phyloP scores from a whole-genome alignment of 345 rosid species.

The Odontarrhena argentea region DNA sequence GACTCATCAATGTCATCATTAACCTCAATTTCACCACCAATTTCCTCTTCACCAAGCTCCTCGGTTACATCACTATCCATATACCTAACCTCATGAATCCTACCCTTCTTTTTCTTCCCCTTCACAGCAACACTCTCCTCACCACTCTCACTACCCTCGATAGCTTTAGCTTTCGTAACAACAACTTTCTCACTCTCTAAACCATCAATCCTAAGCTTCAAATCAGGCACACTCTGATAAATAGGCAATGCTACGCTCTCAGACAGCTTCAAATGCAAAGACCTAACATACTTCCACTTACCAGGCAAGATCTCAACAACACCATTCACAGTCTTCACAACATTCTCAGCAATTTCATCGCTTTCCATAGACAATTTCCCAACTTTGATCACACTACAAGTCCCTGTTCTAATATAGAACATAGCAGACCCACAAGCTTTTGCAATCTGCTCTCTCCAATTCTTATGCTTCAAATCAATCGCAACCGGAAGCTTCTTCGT shows the following conservation, averaged over 20 bases:
- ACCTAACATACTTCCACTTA: slow-evolving; percentile 71
- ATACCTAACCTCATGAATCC: slow-evolving; percentile 76
- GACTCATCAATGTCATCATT: slow-evolving; percentile 28
- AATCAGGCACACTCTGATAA: slow-evolving; percentile 70
- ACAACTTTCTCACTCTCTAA: slow-evolving; percentile 33
- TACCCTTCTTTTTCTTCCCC: slow-evolving; percentile 63
- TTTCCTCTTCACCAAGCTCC: slow-evolving; percentile 45
- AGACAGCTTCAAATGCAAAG: slow-evolving; percentile 67
- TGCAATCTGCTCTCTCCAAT: slow-evolving; percentile 80
- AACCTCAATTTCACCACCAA: slow-evolving; percentile 37
- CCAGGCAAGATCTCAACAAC: slow-evolving; percentile 63
- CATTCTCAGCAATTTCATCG: slow-evolving; percentile 56
- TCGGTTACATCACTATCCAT: slow-evolving; percentile 58
- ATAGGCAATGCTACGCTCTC: slow-evolving; percentile 77
- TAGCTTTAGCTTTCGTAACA: slow-evolving; percentile 30
- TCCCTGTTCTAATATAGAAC: slow-evolving; percentile 65
- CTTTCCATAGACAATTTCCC: slow-evolving; percentile 60
- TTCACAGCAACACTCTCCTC: slow-evolving; percentile 17
- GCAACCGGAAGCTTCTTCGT: slow-evolving; percentile 70
- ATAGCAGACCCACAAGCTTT: slow-evolving; percentile 62
- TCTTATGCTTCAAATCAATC: slow-evolving; percentile 65
- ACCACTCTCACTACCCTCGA: slow-evolving; percentile 27
- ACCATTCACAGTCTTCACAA: slow-evolving; percentile 58
- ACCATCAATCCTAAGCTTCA: slow-evolving; percentile 62
- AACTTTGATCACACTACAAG: slow-evolving; percentile 69